Percentiles rank a stretch among this genome's conserved stretches.
phyloP scores from a whole-genome alignment of 1,284 basidiomycete species.

The Ustilago bromivora region DNA sequence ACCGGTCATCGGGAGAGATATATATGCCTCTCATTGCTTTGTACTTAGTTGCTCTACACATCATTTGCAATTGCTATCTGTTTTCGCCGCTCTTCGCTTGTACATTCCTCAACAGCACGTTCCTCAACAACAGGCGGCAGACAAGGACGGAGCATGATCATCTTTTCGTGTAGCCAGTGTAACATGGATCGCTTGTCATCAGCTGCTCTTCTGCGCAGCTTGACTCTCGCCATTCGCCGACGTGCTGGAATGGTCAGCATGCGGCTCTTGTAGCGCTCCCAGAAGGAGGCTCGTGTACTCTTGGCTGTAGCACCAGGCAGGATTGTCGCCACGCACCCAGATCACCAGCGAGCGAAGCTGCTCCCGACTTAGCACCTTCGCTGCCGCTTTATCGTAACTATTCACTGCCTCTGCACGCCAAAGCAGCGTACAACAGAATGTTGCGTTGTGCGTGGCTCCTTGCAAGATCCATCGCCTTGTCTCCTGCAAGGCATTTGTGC shows the following conservation, averaged over 20 bases:
- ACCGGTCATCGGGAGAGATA: too few relatives aligned
- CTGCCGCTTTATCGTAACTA: too few relatives aligned
- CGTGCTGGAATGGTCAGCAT: not conserved
- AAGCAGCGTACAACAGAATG: slow-evolving; percentile 32
- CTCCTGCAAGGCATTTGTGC: slow-evolving; percentile 14
- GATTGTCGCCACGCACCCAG: slow-evolving; percentile 21
- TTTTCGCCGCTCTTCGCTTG: too few relatives aligned
- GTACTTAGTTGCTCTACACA: too few relatives aligned
- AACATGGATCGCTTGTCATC: not conserved
- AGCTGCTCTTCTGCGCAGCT: not conserved
- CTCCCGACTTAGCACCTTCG: slow-evolving; percentile 1
- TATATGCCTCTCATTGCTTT: too few relatives aligned
- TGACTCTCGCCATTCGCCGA: not conserved
- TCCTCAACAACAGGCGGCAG: not conserved
- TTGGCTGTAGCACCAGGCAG: slow-evolving; percentile 35
- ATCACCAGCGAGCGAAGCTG: slow-evolving; percentile 25
- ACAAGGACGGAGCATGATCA: not conserved
- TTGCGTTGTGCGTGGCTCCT: slow-evolving; percentile 23
- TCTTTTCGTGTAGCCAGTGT: not conserved
- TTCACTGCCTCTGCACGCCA: not conserved
- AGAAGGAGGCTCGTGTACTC: slow-evolving; percentile 33
- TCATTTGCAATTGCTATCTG: too few relatives aligned
- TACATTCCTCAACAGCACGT: too few relatives aligned
- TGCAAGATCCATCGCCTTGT: slow-evolving; percentile 43
- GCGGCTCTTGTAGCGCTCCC: slow-evolving; percentile 14